These are phyloP conservation scores for Zymoseptoria pseudotritici DNA, from an alignment of 2,329 filamentous ascomycete genomes.

Conservation along the genomic window DNA sequence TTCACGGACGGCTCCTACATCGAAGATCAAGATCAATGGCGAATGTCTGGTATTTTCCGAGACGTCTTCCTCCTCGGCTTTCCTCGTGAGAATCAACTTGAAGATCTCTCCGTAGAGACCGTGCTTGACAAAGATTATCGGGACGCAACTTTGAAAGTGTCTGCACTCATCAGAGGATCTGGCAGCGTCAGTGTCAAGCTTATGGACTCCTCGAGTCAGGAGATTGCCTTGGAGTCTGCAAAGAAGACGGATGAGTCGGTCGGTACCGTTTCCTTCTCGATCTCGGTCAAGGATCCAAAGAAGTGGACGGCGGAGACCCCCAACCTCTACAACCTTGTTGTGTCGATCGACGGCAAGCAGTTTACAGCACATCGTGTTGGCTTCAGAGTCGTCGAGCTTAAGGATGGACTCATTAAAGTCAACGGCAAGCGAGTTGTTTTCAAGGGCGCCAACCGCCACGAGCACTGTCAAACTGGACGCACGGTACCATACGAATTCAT, in stretches of 20 bases:
- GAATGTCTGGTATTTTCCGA: conserved; percentile 50
- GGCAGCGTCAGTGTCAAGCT: conserved; percentile 40
- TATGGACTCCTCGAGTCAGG: conserved; percentile 26
- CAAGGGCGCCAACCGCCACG: conserved; percentile 61
- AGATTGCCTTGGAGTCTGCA: conserved; percentile 26
- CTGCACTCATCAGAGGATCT: conserved; percentile 18
- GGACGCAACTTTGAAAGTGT: conserved; percentile 40
- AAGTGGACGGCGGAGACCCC: conserved; percentile 65
- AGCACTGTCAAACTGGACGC: conserved; percentile 60
- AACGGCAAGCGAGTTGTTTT: conserved; percentile 57
- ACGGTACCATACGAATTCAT: conserved; percentile 57
- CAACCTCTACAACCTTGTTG: conserved; percentile 50
- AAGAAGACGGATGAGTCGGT: conserved; percentile 3
- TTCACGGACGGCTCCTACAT: conserved; percentile 64
- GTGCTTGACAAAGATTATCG: conserved; percentile 46
- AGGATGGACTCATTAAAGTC: conserved; percentile 52
- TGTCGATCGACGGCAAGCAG: conserved; percentile 37
- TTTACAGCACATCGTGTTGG: conserved; percentile 50
- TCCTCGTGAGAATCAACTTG: conserved; percentile 43
- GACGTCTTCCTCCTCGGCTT: conserved; percentile 58
- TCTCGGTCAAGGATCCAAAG: conserved; percentile 47
- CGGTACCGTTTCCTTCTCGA: conserved; percentile 25
- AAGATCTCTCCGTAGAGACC: conserved; percentile 52
- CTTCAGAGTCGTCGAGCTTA: conserved; percentile 58
- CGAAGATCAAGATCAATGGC: conserved; percentile 44